Conservation (phyloP, 2,329 filamentous ascomycete species). For the Sporothrix brasiliensis region DNA sequence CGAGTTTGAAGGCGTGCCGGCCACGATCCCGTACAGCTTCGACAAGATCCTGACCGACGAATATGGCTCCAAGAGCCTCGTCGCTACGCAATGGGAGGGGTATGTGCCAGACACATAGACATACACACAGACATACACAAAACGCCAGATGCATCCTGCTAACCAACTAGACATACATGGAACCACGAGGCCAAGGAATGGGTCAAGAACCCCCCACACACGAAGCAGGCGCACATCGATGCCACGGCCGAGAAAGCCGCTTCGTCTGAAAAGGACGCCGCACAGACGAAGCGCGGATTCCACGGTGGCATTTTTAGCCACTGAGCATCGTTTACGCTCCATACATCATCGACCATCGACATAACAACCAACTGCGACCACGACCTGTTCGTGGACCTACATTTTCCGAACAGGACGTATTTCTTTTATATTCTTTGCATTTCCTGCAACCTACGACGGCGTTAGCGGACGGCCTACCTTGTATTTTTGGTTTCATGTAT, state of each 20-base stretch:
- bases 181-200: slow-evolving; percentile 60
- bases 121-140: too few relatives aligned
- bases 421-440: background rate
- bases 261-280: background rate
- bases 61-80: slow-evolving; percentile 64
- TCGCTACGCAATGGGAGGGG: slow-evolving; percentile 63
- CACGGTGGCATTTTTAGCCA: background rate
- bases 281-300: slow-evolving; percentile 2
- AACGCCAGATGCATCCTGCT: background rate
- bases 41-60: slow-evolving; percentile 67
- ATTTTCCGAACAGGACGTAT: background rate
- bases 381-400: background rate
- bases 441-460: background rate
- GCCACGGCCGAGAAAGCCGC: background rate
- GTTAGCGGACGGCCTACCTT: background rate
- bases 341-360: background rate
- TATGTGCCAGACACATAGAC: slow-evolving; percentile 46
- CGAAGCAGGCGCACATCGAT: background rate
- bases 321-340: background rate
- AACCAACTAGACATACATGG: slow-evolving; percentile 60
- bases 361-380: background rate
- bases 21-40: slow-evolving; percentile 69
- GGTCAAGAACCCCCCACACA: slow-evolving; percentile 39
- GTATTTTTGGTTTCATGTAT: background rate
- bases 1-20: slow-evolving; percentile 72